Base-by-base conservation (phyloP, 75 land plant genomes). In the Sequoia sempervirens region DNA sequence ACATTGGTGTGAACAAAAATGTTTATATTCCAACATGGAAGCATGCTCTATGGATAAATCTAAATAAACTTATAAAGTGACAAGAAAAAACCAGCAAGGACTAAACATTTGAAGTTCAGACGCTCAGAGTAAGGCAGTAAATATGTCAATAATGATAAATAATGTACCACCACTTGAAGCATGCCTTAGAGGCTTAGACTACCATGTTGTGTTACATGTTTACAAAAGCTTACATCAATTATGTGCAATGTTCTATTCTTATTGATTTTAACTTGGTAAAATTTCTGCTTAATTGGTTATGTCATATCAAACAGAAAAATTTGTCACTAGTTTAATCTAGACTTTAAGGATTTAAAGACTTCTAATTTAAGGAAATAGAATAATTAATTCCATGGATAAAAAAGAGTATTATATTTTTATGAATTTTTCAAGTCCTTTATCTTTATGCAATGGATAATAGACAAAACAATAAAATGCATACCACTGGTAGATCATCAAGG, bases 401-500 rank as follows among this genome's bases (percentile, higher is more conserved):
- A 11, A 0, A 61, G 7, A 20, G 1, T 70, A 3, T 2, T 32
- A 32, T 11, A 13, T 12, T 30, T 30, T 43, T 20, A 41, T 26
- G 32, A 78, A 45, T 37, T 75, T 75, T 78, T 2, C 30, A 18
- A 43, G 13, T 43, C 79, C 10, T 10, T 38, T 45, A 78, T 78
- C 45, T 43, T 13, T 32, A 45, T 45, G 36, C 73, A 30, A 34
- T 81, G 28, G 36, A 70, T 36, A 32, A 70, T 36, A 32, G 15
- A 30, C 26, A 34, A 50, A 81, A 81, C 18, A 11, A 53, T 23
- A 32, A 36, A 34, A 36, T 32, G 72, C 89, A 47, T 85, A 90
- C 99, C 93, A 23, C 2, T 37, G 98, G 92, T 68, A 94, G 95
- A 34, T 89, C 91, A 73, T 84, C 84, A 34, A 90, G 61, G 12